These are phyloP conservation scores for Entomortierella lignicola DNA, from an alignment of 192 early-diverging fungal genomes.

Conservation along the genomic window DNA sequence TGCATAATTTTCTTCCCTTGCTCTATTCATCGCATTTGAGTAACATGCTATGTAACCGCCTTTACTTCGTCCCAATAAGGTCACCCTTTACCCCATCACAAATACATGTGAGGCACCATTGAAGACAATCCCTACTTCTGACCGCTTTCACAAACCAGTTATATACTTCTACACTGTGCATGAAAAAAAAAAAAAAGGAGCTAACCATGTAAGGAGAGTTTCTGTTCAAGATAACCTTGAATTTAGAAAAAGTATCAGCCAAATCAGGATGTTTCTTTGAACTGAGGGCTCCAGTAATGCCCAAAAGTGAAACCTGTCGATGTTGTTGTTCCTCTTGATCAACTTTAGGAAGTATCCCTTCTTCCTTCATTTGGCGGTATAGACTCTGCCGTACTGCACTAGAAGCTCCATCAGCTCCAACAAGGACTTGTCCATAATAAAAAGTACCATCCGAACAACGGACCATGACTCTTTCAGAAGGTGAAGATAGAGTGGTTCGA, in stretches of 20 bases:
- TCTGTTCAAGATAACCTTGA: constrained; percentile 15
- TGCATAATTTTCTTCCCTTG: too few relatives aligned
- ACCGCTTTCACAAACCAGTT: too few relatives aligned
- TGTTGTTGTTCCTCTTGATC: constrained; percentile 25
- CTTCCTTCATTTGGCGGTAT: constrained; percentile 22
- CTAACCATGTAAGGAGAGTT: constrained; percentile 35
- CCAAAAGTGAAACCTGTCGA: constrained; percentile 14
- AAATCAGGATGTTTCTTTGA: constrained; percentile 26
- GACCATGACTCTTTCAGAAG: constrained; percentile 5
- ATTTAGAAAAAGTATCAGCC: constrained; percentile 1
- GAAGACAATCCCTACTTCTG: too few relatives aligned
- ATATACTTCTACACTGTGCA: too few relatives aligned
- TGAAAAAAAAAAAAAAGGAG: background rate
- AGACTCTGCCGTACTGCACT: constrained; percentile 31
- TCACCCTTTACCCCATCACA: too few relatives aligned
- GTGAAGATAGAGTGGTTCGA: background rate
- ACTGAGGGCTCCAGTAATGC: constrained; percentile 17
- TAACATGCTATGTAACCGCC: too few relatives aligned
- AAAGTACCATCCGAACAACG: constrained; percentile 13
- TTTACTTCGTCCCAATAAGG: too few relatives aligned
- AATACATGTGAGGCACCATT: too few relatives aligned
- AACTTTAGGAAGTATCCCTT: constrained; percentile 2
- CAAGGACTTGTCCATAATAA: constrained; percentile 19
- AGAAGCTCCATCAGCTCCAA: constrained; percentile 25
- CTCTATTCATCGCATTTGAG: too few relatives aligned